Evolutionary conservation across 768 basidiomycete species (phyloP), one percentile per base, ranked within the genome.

Genomic region (Hortiboletus campestris): DNA sequence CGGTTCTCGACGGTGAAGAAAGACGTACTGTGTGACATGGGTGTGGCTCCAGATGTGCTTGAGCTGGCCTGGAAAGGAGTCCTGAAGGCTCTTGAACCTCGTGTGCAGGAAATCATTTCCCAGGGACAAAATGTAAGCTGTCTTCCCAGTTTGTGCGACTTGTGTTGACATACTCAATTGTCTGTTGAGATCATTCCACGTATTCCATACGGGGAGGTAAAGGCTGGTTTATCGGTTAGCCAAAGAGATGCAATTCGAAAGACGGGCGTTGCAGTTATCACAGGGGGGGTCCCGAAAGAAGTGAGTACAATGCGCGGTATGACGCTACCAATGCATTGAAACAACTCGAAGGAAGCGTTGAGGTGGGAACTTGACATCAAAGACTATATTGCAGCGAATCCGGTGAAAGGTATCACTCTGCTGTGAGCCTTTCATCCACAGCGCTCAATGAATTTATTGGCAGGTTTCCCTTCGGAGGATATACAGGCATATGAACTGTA

Each of bases 401-500:
- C 70, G 2, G 76, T 84, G 20, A 80, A 78, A 74, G 84, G 83
- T 80, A 17, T 19, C 20, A 22, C 6, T 14, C n/a, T n/a, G 16
- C 8, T n/a, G 5, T 13, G 22, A 7, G 52, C 48, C 7, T 17
- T 25, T 39, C 22, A 11, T 35, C 17, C 8, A 13, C 22, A 12
- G 10, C 8, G 17, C 20, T 53, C 29, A 46, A 38, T 17, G 1
- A 16, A 14, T 19, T 35, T 9, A 38, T 22, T 13, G 32, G 1
- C 63, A 88, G 88, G 89, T 7, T 87, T 83, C 59, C 89, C 89
- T 0, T 72, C 76, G 4, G 77, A 83, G 36, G 78, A 89, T 58
- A 82, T 86, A 46, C 86, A 90, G 68, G 86, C 82, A 8, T 91
- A 79, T 64, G 89, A 91, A 62, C 65, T 91, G 14, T 91, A 91